Evolutionary conservation across 192 early-diverging fungal genomes (phyloP).

Genomic region (Helicostylum pulchrum): DNA sequence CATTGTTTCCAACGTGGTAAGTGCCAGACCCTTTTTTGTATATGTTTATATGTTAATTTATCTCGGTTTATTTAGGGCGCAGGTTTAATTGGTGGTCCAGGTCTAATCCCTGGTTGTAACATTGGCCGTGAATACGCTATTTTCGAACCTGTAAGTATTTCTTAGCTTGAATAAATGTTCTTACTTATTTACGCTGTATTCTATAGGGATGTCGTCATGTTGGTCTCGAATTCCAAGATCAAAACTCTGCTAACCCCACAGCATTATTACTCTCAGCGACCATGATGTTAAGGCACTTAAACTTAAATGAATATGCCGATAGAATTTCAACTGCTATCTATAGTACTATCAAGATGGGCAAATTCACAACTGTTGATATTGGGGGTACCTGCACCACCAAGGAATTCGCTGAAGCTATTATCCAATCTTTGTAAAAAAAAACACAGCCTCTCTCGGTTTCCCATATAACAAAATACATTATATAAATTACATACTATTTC

Average conservation of each 20-base stretch:
- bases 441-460: too few relatives aligned
- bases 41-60: too few relatives aligned
- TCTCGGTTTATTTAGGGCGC: slow-evolving; percentile 56
- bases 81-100: slow-evolving; percentile 92
- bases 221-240: slow-evolving; percentile 91
- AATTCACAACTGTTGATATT: slow-evolving; percentile 81
- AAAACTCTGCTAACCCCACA: slow-evolving; percentile 95
- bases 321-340: slow-evolving; percentile 86
- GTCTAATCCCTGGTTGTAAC: slow-evolving; percentile 96
- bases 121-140: slow-evolving; percentile 96
- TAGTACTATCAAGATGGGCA: slow-evolving; percentile 80
- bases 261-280: slow-evolving; percentile 89
- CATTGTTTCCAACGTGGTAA: slow-evolving; percentile 92
- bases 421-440: slow-evolving; percentile 60
- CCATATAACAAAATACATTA: too few relatives aligned
- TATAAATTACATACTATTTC: too few relatives aligned
- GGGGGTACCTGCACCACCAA: slow-evolving; percentile 85
- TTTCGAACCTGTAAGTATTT: slow-evolving; percentile 81
- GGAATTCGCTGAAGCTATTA: slow-evolving; percentile 90
- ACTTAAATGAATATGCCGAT: slow-evolving; percentile 85
- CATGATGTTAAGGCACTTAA: slow-evolving; percentile 94
- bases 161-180: not conserved
- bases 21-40: slow-evolving; percentile 5
- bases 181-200: not conserved
- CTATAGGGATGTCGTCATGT: slow-evolving; percentile 91